Evolutionary conservation across 106 monocot genomes (phyloP).

Genomic region (Xerophyta viscosa): DNA sequence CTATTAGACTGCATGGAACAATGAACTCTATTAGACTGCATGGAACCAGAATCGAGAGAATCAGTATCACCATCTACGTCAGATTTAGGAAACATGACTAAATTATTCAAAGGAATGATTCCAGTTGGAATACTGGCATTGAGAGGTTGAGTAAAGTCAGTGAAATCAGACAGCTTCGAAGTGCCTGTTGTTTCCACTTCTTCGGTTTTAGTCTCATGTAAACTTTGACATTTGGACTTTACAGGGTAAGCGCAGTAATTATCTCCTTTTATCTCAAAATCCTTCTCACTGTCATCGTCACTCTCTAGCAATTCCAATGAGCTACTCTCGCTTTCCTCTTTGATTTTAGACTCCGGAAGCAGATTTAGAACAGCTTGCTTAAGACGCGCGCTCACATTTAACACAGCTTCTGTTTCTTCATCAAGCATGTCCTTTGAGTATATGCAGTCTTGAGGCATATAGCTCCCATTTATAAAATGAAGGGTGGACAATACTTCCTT

Average conservation of each 20-base stretch:
- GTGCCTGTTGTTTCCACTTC: constrained; percentile 31
- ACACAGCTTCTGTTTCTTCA: constrained; percentile 51
- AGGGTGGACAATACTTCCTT: constrained; percentile 24
- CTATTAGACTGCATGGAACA: constrained; percentile 3
- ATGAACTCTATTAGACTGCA: neutral
- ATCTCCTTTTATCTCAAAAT: constrained; percentile 39
- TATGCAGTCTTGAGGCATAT: constrained; percentile 6
- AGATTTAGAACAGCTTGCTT: constrained; percentile 28
- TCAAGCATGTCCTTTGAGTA: constrained; percentile 20
- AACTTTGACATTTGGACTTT: constrained; percentile 1
- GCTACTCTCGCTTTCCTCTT: constrained; percentile 8
- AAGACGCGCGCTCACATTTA: constrained; percentile 55
- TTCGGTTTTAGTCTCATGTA: constrained; percentile 16
- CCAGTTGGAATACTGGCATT: neutral
- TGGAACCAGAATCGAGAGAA: neutral
- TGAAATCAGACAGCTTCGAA: constrained; percentile 11
- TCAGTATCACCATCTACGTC: constrained; percentile 1
- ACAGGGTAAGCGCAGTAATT: constrained; percentile 21
- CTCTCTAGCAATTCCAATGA: constrained; percentile 2
- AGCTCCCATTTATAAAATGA: constrained; percentile 33
- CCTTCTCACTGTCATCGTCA: constrained; percentile 25
- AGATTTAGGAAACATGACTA: neutral
- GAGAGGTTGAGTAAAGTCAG: neutral
- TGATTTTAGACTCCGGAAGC: constrained; percentile 7
- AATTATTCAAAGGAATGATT: neutral